Evolutionary conservation across 345 rosid genomes (phyloP).

Genomic region (Brassica incana): DNA sequence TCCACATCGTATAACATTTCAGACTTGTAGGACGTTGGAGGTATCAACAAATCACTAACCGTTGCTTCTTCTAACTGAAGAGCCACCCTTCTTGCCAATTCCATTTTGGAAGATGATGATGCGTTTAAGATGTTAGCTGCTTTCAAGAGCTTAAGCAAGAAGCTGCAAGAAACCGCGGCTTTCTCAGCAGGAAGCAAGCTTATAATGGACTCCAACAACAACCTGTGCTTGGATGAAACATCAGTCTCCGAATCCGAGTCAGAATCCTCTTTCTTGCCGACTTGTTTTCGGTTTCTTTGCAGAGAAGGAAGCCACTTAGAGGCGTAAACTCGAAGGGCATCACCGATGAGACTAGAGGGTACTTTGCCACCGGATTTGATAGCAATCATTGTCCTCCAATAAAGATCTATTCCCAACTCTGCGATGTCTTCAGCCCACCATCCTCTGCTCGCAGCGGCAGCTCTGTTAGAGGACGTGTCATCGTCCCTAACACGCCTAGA

Average conservation of each 20-base stretch:
- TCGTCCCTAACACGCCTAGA: conserved; percentile 85
- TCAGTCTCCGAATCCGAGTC: conserved; percentile 70
- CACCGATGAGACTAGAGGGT: conserved; percentile 66
- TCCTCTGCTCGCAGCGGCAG: conserved; percentile 47
- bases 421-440: conserved; percentile 99
- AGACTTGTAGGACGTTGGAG: conserved; percentile 50
- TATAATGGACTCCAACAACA: conserved; percentile 79
- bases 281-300: conserved; percentile 46
- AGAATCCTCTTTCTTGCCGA: conserved; percentile 46
- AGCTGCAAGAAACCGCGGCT: conserved; percentile 76
- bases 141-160: conserved; percentile 84
- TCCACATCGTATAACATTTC: conserved; percentile 72
- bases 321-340: conserved; percentile 81
- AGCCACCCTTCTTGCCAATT: conserved; percentile 75
- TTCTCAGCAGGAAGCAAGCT: conserved; percentile 85
- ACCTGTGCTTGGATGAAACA: conserved; percentile 58
- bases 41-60: conserved; percentile 74
- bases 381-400: conserved; percentile 90
- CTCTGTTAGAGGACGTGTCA: conserved; percentile 56
- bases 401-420: conserved; percentile 81
- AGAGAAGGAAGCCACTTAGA: conserved; percentile 80
- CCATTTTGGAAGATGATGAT: conserved; percentile 69
- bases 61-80: conserved; percentile 92
- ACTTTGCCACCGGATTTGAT: conserved; percentile 79
- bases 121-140: conserved; percentile 75